Evolutionary conservation across 495 filamentous ascomycete genomes (phyloP), one percentile per base, ranked within the genome.

Genomic region (Xylaria intraflava): DNA sequence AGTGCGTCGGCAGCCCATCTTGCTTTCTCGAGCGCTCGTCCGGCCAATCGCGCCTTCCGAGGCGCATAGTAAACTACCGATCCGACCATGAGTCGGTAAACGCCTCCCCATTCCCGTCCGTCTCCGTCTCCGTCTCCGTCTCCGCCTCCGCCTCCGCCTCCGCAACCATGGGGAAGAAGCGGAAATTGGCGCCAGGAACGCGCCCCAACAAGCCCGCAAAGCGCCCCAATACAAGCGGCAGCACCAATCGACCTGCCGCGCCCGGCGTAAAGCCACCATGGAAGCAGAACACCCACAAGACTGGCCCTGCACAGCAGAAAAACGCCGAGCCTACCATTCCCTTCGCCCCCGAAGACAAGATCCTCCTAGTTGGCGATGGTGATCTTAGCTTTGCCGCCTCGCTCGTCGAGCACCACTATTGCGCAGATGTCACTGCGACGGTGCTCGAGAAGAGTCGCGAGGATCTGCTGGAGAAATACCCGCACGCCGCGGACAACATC

Each of bases 371-470:
- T 59, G 93, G 92, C 45, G 92, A 98, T 73, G 92, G 87, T 74
- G 91, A 98, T 65, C 90, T 98, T 65, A 92, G 88, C 50, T 96
- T 96, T 68, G 82, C 90, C 16, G 80, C 77, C 53, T 87, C 87
- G 0, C 74, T 97, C 12, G 76, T 85, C 52, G 72, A 75, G 26
- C 79, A 87, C 65, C 87, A 95, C 70, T 76, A 72, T 45, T 91
- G 84, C 72, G 74, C 69, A 53, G 71, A 80, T 57, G 63, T 94
- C 6, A 78, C 81, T 12, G 72, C 75, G 29, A 79, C 75, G 0
- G 72, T 83, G 4, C 66, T 76, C 33, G 76, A 81, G 53, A 72
- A 60, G 48, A 56, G 42, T 61, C 44, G 58, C 10, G 67, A 67
- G 14, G 73, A 75, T 47, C 72, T 92, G 2, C 63, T 70, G 20